Conservation (phyloP, 2,329 filamentous ascomycete species). For the Colletotrichum sublineola region DNA sequence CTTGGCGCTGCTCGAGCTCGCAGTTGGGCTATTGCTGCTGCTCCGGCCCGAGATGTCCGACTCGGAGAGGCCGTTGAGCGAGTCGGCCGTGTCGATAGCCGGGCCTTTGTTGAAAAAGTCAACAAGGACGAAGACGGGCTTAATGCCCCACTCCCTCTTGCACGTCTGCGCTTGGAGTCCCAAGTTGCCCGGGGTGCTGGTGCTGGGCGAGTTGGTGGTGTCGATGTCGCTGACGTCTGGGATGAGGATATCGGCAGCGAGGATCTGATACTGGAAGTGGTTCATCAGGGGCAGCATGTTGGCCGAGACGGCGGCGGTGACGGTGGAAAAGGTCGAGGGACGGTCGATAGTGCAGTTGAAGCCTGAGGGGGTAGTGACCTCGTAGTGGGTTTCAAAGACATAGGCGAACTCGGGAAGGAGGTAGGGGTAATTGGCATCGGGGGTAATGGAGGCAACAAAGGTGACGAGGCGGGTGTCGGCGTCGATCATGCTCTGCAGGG, state of each 20-base stretch:
- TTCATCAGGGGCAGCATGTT: constrained; percentile 81
- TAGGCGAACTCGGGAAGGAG: constrained; percentile 74
- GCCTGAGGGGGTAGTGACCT: constrained; percentile 70
- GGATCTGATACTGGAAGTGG: constrained; percentile 78
- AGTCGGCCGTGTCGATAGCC: constrained; percentile 77
- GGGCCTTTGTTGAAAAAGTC: constrained; percentile 84
- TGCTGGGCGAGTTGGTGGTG: constrained; percentile 75
- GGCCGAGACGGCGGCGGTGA: constrained; percentile 65
- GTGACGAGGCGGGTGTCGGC: constrained; percentile 75
- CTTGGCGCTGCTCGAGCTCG: constrained; percentile 39
- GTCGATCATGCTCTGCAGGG: constrained; percentile 76
- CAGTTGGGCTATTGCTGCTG: constrained; percentile 43
- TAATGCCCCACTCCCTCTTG: constrained; percentile 68
- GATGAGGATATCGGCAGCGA: constrained; percentile 68
- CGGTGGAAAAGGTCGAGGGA: constrained; percentile 65
- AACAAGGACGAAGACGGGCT: constrained; percentile 81
- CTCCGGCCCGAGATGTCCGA: constrained; percentile 54
- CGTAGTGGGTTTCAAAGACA: constrained; percentile 81
- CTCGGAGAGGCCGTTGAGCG: constrained; percentile 67
- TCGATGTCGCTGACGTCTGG: constrained; percentile 72
- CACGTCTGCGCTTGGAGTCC: constrained; percentile 69
- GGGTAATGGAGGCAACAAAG: constrained; percentile 72
- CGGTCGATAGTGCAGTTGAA: constrained; percentile 82
- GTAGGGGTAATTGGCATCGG: constrained; percentile 63
- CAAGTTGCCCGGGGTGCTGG: constrained; percentile 64